Percentiles rank a stretch among this genome's conserved stretches.
These are phyloP conservation scores for Cyclotella choctawhatcheeana DNA, from an alignment of 108 stramenopile species.

Conservation along the genomic window DNA sequence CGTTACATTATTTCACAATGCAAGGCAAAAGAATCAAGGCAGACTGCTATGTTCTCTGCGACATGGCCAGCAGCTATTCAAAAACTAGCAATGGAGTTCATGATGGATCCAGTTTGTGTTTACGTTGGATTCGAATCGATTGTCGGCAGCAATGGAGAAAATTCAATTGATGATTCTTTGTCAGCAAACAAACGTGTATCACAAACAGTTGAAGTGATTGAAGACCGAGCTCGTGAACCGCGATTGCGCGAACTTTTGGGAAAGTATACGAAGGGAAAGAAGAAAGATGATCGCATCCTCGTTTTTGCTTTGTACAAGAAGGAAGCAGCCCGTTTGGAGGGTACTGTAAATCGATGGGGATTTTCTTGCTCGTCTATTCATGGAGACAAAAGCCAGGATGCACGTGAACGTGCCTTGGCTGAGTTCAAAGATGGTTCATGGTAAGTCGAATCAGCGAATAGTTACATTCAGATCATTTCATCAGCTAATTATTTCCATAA, in stretches of 20 bases:
- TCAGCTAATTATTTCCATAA: no score
- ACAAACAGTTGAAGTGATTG: conserved; percentile 95
- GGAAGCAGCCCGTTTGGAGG: conserved; percentile 93
- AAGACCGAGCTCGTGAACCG: conserved; percentile 86
- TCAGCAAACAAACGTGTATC: conserved; percentile 93
- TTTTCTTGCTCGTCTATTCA: conserved; percentile 88
- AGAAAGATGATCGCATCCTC: conserved; percentile 79
- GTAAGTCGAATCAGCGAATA: no score
- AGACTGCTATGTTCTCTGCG: conserved; percentile 98
- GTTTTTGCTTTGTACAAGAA: conserved; percentile 98
- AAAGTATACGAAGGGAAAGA: conserved; percentile 68
- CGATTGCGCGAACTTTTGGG: conserved; percentile 79
- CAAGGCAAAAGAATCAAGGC: conserved; percentile 67
- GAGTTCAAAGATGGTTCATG: conserved; percentile 90
- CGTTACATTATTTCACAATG: conserved; percentile 79
- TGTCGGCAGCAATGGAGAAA: conserved; percentile 77
- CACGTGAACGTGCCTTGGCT: conserved; percentile 85
- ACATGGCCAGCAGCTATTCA: conserved; percentile 98
- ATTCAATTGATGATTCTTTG: conserved; percentile 83
- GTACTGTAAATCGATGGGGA: conserved; percentile 74
- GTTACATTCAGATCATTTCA: no score
- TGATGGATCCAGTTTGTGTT: conserved; percentile 83
- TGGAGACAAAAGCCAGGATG: conserved; percentile 95
- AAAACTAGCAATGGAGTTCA: conserved; percentile 90
- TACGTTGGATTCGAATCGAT: conserved; percentile 90